Conservation (phyloP, 768 basidiomycete genomes). For the Rubroboletus pulcherrimus region DNA sequence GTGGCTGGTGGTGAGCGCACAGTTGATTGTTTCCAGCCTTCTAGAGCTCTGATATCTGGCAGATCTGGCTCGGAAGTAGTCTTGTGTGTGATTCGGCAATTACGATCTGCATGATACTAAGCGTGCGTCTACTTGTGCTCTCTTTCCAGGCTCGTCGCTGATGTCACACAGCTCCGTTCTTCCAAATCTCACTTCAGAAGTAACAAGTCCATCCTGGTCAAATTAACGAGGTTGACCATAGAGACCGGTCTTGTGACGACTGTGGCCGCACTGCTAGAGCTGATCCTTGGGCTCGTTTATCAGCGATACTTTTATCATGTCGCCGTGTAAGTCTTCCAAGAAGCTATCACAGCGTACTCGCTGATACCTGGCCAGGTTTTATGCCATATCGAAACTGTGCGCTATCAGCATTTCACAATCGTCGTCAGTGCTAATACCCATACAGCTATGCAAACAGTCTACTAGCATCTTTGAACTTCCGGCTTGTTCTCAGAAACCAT, state of each 20-base stretch:
- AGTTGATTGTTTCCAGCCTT: too few species aligned
- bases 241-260: slow-evolving; percentile 26
- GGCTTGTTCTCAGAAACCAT: slow-evolving; percentile 3
- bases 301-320: slow-evolving; percentile 1
- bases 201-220: slow-evolving; percentile 1
- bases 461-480: slow-evolving; percentile 17
- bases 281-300: slow-evolving; percentile 11
- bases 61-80: slow-evolving; percentile 24
- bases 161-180: slow-evolving; percentile 10
- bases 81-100: slow-evolving; percentile 18
- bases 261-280: slow-evolving; percentile 14
- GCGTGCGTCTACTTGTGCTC: neutral
- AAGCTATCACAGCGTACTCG: neutral
- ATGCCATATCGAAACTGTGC: slow-evolving; percentile 14
- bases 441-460: slow-evolving; percentile 18
- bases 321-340: slow-evolving; percentile 15
- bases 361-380: slow-evolving; percentile 6
- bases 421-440: neutral
- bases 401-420: neutral
- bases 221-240: slow-evolving; percentile 20
- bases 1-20: slow-evolving; percentile 8
- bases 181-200: slow-evolving; percentile 3
- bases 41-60: neutral
- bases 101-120: slow-evolving; percentile 16
- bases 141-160: neutral